These are phyloP conservation scores for Tetratostichococcus sp. DNA, from an alignment of 139 green algal species.

Conservation along the genomic window DNA sequence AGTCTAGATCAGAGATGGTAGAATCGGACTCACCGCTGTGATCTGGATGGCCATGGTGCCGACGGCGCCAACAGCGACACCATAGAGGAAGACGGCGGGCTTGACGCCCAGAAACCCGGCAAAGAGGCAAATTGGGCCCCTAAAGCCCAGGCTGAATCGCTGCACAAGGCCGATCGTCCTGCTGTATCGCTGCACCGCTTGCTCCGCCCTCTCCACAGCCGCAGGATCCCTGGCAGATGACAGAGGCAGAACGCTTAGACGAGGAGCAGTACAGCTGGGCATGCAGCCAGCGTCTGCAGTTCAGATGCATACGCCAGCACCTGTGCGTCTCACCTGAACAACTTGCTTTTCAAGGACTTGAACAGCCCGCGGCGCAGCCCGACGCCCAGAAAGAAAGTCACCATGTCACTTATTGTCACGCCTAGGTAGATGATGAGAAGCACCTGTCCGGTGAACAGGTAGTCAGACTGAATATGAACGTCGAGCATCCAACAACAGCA, in stretches of 20 bases:
- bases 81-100: conserved; percentile 13
- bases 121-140: conserved; percentile 29
- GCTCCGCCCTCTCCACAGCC: conserved; percentile 5
- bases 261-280: too few relatives aligned
- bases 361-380: conserved; percentile 10
- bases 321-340: conserved; percentile 4
- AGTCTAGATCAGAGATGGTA: not conserved
- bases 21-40: conserved; percentile 3
- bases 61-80: conserved; percentile 13
- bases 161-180: conserved; percentile 22
- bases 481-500: too few relatives aligned
- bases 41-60: conserved; percentile 22
- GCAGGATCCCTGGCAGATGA: conserved; percentile 16
- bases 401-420: conserved; percentile 18
- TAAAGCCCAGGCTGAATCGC: conserved; percentile 29
- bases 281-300: too few relatives aligned
- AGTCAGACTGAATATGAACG: not conserved
- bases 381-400: conserved; percentile 14
- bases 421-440: conserved; percentile 23
- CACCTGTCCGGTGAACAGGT: not conserved
- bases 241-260: conserved; percentile 1
- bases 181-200: conserved; percentile 16
- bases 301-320: too few relatives aligned
- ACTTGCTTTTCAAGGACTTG: conserved; percentile 9
- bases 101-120: conserved; percentile 26